Conservation (phyloP, 768 basidiomycete genomes). For the Termitomyces sp. region DNA sequence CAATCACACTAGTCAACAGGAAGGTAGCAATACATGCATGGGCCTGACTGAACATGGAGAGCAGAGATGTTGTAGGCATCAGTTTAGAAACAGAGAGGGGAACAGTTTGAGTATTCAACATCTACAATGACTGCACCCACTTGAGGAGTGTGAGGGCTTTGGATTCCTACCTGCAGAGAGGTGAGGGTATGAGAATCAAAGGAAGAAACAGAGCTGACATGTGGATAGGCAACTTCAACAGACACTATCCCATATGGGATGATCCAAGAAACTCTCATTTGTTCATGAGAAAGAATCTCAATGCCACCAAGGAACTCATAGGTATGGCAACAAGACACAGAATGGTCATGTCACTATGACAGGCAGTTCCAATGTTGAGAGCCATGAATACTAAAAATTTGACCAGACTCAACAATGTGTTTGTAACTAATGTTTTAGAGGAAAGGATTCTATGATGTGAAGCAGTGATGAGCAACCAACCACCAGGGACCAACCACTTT, state of each 20-base stretch:
- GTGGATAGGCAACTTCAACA: slow-evolving; percentile 36
- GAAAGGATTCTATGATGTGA: background rate
- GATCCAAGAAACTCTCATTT: slow-evolving; percentile 23
- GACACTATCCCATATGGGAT: slow-evolving; percentile 40
- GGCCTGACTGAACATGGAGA: no score
- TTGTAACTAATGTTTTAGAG: background rate
- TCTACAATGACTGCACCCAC: no score
- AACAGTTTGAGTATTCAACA: no score
- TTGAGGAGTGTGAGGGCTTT: no score
- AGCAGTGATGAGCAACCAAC: background rate
- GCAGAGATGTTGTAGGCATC: no score
- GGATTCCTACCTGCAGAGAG: no score
- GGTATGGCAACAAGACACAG: background rate
- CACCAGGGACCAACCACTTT: background rate
- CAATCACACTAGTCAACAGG: no score
- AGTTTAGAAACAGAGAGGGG: no score
- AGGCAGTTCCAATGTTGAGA: background rate
- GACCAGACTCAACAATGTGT: background rate
- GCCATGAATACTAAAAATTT: background rate
- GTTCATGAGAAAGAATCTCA: slow-evolving; percentile 12
- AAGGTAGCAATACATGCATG: no score
- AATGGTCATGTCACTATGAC: background rate
- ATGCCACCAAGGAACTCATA: slow-evolving; percentile 9
- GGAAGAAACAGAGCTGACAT: slow-evolving; percentile 1
- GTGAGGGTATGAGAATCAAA: background rate